A percentile compares a stretch with the other conserved stretches of the same genome.
These are phyloP conservation scores for Magnolia sinica DNA, from an alignment of 164 flowering plant species.

Conservation along the genomic window DNA sequence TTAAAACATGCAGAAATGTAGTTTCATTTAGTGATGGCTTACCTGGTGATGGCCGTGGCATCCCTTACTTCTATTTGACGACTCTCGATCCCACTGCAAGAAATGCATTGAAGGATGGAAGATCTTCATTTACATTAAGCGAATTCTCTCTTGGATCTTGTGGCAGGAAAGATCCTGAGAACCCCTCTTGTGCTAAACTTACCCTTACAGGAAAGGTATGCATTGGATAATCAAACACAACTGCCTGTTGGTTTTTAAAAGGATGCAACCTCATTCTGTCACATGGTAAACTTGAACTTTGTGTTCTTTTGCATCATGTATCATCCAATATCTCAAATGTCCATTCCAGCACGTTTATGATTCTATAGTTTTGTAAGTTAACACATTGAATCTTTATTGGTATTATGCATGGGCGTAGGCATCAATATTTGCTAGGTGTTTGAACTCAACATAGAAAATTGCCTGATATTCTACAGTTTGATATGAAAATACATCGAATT, in stretches of 20 bases:
- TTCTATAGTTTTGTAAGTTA: not conserved
- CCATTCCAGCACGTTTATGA: not conserved
- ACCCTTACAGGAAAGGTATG: conserved; percentile 92
- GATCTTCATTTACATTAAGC: conserved; percentile 78
- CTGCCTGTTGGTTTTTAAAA: not conserved
- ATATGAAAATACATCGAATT: too few relatives aligned
- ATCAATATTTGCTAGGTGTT: too few relatives aligned
- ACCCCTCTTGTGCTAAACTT: conserved; percentile 84
- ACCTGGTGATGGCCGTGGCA: conserved; percentile 67
- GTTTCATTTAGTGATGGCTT: conserved; percentile 93
- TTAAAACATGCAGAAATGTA: conserved; percentile 68
- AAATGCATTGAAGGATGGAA: conserved; percentile 64
- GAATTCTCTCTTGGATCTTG: conserved; percentile 85
- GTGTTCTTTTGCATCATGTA: not conserved
- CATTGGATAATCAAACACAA: not conserved
- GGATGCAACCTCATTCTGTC: not conserved
- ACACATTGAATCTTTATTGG: not conserved
- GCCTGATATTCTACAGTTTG: too few relatives aligned
- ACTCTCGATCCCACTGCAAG: conserved; percentile 90
- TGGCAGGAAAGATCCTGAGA: conserved; percentile 78
- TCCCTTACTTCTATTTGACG: conserved; percentile 92
- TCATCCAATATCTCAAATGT: not conserved
- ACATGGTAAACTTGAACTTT: not conserved
- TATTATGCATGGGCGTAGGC: not conserved
- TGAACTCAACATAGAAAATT: too few relatives aligned